Base-by-base conservation (phyloP, 352 stramenopile genomes). In the Phytophthora sansomeana region DNA sequence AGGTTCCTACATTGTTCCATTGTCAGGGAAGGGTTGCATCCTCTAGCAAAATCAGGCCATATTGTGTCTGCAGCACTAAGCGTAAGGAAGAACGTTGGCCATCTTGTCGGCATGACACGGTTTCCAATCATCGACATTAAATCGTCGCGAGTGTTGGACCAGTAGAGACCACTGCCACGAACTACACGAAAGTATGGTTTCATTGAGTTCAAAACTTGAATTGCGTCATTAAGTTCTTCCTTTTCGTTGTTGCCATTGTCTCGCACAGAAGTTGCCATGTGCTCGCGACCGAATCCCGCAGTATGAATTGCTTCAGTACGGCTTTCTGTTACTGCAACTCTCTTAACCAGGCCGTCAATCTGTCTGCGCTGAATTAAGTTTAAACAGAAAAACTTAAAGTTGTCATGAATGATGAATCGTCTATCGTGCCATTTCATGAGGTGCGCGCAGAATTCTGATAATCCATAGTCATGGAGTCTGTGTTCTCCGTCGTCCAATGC, bases 371-470 rank as follows among this genome's bases (percentile, higher is more conserved):
- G 66, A 26, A 74, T 69, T 5, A 74, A 29, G 17, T 74, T 67
- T 35, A 74, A 21, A 26, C 59, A 74, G 55, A n/a, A 69, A n/a
- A n/a, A n/a, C n/a, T n/a, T n/a, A n/a, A n/a, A 74, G 1, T 54
- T 68, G 19, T 51, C 42, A 6, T 50, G 42, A 33, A 50, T 33
- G 11, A 50, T 33, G n/a, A n/a, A n/a, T n/a, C n/a, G n/a, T n/a
- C n/a, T n/a, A n/a, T n/a, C n/a, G n/a, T n/a, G n/a, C n/a, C n/a
- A n/a, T n/a, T n/a, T n/a, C n/a, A n/a, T n/a, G n/a, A n/a, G n/a
- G n/a, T n/a, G n/a, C n/a, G n/a, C n/a, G n/a, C n/a, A n/a, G n/a
- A n/a, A n/a, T n/a, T n/a, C n/a, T n/a, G n/a, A n/a, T n/a, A n/a
- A n/a, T n/a, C n/a, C n/a, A n/a, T n/a, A n/a, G n/a, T n/a, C n/a